phyloP scores from a whole-genome alignment of 768 basidiomycete genomes.

The Tephrocybe sp. region DNA sequence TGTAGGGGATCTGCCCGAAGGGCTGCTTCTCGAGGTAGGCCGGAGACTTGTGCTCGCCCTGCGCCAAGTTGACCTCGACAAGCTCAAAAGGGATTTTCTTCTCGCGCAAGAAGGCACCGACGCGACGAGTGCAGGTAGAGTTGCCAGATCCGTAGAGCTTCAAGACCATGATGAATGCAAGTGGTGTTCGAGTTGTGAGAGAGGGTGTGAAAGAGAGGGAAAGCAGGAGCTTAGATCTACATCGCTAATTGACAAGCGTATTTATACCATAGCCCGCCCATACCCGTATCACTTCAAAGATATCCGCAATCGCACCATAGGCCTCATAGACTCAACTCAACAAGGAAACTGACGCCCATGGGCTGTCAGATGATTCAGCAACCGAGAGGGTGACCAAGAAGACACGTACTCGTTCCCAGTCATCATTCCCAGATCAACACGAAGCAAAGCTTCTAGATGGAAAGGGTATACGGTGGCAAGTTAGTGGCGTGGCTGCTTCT shows the following conservation, averaged over 20 bases:
- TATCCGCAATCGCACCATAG: not conserved
- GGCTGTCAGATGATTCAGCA: constrained; percentile 1
- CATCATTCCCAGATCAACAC: not conserved
- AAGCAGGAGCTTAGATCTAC: not conserved
- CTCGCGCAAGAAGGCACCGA: constrained; percentile 52
- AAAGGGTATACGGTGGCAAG: not conserved
- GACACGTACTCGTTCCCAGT: constrained; percentile 5
- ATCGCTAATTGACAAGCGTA: not conserved
- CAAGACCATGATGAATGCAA: constrained; percentile 34
- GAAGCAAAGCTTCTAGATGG: not conserved
- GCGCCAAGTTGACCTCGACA: constrained; percentile 39
- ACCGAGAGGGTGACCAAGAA: constrained; percentile 1
- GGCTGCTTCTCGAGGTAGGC: constrained; percentile 46
- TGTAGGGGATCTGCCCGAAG: too few relatives aligned
- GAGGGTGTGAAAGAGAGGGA: not conserved
- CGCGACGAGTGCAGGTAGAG: constrained; percentile 53
- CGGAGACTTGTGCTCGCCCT: constrained; percentile 46
- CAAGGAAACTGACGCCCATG: not conserved
- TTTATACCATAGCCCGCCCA: constrained; percentile 1
- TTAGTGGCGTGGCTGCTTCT: not conserved
- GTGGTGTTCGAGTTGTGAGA: not conserved
- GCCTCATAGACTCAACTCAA: not conserved
- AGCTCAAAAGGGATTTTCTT: constrained; percentile 57
- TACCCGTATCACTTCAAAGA: not conserved
- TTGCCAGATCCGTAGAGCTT: constrained; percentile 36